These are phyloP conservation scores for Cryomyces minteri DNA, from an alignment of 495 filamentous ascomycete genomes.

Conservation along the genomic window DNA sequence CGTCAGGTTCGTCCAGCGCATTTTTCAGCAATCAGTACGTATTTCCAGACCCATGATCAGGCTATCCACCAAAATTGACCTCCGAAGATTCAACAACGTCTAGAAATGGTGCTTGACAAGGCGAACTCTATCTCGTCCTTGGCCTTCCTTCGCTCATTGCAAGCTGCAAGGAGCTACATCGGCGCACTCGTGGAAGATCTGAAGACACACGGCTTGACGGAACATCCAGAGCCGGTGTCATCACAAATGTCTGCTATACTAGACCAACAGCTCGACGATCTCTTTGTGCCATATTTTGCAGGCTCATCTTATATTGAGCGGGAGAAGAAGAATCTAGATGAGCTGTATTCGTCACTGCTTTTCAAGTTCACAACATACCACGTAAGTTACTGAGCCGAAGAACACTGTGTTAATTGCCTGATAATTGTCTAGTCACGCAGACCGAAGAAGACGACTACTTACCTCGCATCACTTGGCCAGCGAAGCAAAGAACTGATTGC, in stretches of 20 bases:
- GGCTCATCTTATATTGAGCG: slow-evolving; percentile 92
- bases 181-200: slow-evolving; percentile 74
- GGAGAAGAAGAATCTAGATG: slow-evolving; percentile 76
- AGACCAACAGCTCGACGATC: slow-evolving; percentile 90
- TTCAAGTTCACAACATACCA: slow-evolving; percentile 95
- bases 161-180: slow-evolving; percentile 77
- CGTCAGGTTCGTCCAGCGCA: slow-evolving; percentile 74
- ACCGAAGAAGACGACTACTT: slow-evolving; percentile 68
- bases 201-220: slow-evolving; percentile 85
- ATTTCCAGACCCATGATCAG: not conserved
- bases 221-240: slow-evolving; percentile 81
- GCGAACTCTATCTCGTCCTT: slow-evolving; percentile 77
- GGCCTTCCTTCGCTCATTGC: slow-evolving; percentile 78
- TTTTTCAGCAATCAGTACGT: slow-evolving; percentile 74
- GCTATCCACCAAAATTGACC: not conserved
- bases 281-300: slow-evolving; percentile 90
- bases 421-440: slow-evolving; percentile 33
- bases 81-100: slow-evolving; percentile 56
- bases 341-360: slow-evolving; percentile 77
- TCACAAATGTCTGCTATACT: slow-evolving; percentile 68
- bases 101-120: slow-evolving; percentile 94
- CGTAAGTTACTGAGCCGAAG: slow-evolving; percentile 7
- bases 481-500: slow-evolving; percentile 67
- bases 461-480: slow-evolving; percentile 78
- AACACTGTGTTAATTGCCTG: not conserved